Percentiles rank a stretch among this genome's conserved stretches.
Evolutionary conservation across 2,329 filamentous ascomycete species (phyloP).

Genomic region (Curvularia spicifera): DNA sequence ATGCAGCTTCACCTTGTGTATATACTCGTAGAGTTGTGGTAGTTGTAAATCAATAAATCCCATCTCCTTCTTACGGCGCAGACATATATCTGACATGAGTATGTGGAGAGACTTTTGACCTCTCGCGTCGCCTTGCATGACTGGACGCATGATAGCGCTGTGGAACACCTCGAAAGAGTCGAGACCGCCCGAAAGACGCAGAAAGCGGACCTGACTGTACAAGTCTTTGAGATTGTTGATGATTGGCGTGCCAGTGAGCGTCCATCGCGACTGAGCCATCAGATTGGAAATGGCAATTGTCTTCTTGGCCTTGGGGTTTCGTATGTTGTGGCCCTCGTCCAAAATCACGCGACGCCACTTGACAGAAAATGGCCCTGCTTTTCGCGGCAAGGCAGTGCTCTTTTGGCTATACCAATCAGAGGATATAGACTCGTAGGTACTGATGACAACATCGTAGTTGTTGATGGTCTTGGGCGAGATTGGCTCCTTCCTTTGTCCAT

Average conservation of each 20-base stretch:
- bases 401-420: conserved; percentile 65
- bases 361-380: conserved; percentile 62
- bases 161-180: conserved; percentile 78
- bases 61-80: conserved; percentile 88
- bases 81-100: conserved; percentile 79
- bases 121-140: conserved; percentile 63
- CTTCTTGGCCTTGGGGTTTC: conserved; percentile 76
- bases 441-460: conserved; percentile 78
- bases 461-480: conserved; percentile 63
- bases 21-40: conserved; percentile 76
- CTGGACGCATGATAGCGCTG: conserved; percentile 70
- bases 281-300: conserved; percentile 72
- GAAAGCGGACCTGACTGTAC: conserved; percentile 78
- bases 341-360: conserved; percentile 73
- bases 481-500: conserved; percentile 64
- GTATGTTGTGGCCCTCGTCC: conserved; percentile 67
- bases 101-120: conserved; percentile 73
- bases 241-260: conserved; percentile 67
- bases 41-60: conserved; percentile 81
- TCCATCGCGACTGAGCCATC: conserved; percentile 76
- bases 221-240: conserved; percentile 83
- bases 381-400: conserved; percentile 40
- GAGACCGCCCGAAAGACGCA: conserved; percentile 76
- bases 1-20: conserved; percentile 76
- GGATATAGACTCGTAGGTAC: conserved; percentile 79